These are phyloP conservation scores for Erodium moschatum DNA, from an alignment of 441 rosid genomes.

Conservation along the genomic window DNA sequence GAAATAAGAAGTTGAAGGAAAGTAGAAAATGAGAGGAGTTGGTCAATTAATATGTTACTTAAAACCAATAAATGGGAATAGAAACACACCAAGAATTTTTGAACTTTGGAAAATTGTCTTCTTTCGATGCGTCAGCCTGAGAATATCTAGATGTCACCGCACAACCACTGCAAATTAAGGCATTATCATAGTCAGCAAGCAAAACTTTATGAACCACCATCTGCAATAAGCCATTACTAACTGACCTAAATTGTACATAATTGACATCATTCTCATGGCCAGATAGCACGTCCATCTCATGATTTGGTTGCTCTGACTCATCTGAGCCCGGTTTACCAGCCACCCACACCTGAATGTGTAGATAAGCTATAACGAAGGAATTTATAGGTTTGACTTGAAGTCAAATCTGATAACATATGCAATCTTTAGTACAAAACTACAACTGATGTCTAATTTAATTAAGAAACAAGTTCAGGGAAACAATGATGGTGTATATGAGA, in stretches of 20 bases:
- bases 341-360: conserved; percentile 77
- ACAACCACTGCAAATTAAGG: conserved; percentile 65
- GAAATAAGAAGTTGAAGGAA: conserved; percentile 13
- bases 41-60: conserved; percentile 12
- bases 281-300: conserved; percentile 84
- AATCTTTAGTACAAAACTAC: conserved; percentile 5
- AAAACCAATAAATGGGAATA: conserved; percentile 6
- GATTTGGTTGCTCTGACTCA: conserved; percentile 69
- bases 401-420: conserved; percentile 9
- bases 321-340: conserved; percentile 62
- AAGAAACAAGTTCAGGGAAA: not conserved
- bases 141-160: conserved; percentile 71
- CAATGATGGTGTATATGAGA: not conserved
- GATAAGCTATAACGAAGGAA: conserved; percentile 13
- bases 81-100: conserved; percentile 74
- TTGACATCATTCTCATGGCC: conserved; percentile 99
- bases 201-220: not conserved
- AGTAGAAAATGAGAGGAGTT: conserved; percentile 12
- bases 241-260: conserved; percentile 92
- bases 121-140: conserved; percentile 53
- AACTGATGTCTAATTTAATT: not conserved
- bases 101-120: conserved; percentile 69
- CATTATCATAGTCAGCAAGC: conserved; percentile 1
- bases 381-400: conserved; percentile 13
- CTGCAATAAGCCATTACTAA: not conserved